Base-by-base conservation (phyloP, 352 stramenopile genomes). In the Globisporangium recalcitrans region DNA sequence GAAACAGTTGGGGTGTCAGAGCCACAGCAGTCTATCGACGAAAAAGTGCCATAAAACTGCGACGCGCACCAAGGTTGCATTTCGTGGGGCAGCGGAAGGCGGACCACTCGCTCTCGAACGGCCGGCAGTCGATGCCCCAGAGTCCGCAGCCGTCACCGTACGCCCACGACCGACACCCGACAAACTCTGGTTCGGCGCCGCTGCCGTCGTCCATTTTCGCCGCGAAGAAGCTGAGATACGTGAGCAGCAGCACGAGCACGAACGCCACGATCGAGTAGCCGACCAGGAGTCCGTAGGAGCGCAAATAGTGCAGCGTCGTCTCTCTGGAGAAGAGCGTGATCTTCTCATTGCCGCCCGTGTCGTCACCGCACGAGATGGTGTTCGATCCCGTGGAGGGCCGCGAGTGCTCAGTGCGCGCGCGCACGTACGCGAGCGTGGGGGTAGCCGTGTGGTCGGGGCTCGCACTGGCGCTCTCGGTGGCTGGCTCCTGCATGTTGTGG, bases 181-280 rank as follows among this genome's bases (percentile, higher is more conserved):
- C 59, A 49, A 88, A 90, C 27, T 86, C 77, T 0, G 81, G 83
- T 10, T 42, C 42, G 1, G 47, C 62, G 14, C 40, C 51, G 6
- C 16, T 46, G 38, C 38, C 38, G 38, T 46, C 38, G 4, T 85
- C 71, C 70, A 91, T 85, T 4, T 59, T 68, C 0, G 83, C 81
- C 2, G 80, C 80, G 52, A 91, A 94, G 67, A 86, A 92, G 65
- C 83, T 92, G 55, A 90, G 53, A 62, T 91, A 88, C 9, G 87
- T 36, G 32, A 93, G 68, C 70, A 92, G 49, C 31, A 89, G 52
- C 21, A 91, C 14, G 31, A 87, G 21, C 13, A 47, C 34, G 29
- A 85, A 52, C n/a, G 59, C 67, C 40, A 86, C 59, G 44, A 58
- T 55, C 29, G 71, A 76, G 68, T 91, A 93, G 34, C 82, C 44